Percentiles rank a stretch among this genome's conserved stretches.
Evolutionary conservation across 345 rosid genomes (phyloP).

Genomic region (Microthlaspi erraticum): DNA sequence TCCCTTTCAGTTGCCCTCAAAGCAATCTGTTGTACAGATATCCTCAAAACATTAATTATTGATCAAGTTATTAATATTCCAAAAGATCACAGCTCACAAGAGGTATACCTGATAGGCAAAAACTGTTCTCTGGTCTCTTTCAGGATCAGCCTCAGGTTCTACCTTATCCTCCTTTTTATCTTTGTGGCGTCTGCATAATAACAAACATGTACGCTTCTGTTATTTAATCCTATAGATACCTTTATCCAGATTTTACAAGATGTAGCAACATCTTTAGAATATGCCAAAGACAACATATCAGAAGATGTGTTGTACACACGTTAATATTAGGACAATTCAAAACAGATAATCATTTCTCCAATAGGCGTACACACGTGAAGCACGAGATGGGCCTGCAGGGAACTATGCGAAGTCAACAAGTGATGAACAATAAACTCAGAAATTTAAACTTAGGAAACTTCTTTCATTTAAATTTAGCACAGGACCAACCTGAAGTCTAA

Average conservation of each 20-base stretch:
- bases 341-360: slow-evolving; percentile 56
- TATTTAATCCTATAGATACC: slow-evolving; percentile 14
- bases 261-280: slow-evolving; percentile 33
- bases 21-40: slow-evolving; percentile 58
- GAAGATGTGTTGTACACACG: slow-evolving; percentile 40
- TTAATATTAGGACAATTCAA: slow-evolving; percentile 44
- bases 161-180: slow-evolving; percentile 78
- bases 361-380: slow-evolving; percentile 60
- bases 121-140: slow-evolving; percentile 98
- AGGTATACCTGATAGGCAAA: slow-evolving; percentile 89
- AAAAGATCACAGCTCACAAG: slow-evolving; percentile 12
- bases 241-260: slow-evolving; percentile 24
- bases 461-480: slow-evolving; percentile 47
- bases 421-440: slow-evolving; percentile 45
- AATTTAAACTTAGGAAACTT: slow-evolving; percentile 45
- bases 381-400: slow-evolving; percentile 78
- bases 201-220: slow-evolving; percentile 28
- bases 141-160: slow-evolving; percentile 97
- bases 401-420: slow-evolving; percentile 71
- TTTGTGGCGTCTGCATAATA: slow-evolving; percentile 67
- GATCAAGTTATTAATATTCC: slow-evolving; percentile 10
- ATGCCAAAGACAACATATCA: slow-evolving; percentile 40
- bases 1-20: slow-evolving; percentile 96
- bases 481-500: slow-evolving; percentile 54
- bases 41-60: slow-evolving; percentile 23